phyloP scores from a whole-genome alignment of 805 yeast genomes.

The Teunomyces gatunensis region DNA sequence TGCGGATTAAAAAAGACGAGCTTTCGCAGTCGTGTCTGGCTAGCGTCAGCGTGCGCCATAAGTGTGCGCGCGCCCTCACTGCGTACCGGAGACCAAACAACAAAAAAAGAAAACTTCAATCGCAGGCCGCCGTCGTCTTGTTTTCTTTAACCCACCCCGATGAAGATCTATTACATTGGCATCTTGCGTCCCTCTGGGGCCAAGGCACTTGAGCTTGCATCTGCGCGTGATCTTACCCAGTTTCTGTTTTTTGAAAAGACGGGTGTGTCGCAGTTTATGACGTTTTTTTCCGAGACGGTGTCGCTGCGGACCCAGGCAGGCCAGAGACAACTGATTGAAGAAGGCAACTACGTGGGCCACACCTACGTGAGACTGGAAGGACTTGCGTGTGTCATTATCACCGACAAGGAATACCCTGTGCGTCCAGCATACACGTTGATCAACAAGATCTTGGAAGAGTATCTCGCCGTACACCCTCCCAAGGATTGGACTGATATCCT shows the following conservation, averaged over 20 bases:
- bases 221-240: conserved; percentile 78
- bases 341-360: conserved; percentile 87
- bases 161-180: conserved; percentile 93
- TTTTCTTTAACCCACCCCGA: conserved; percentile 19
- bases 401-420: conserved; percentile 95
- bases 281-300: conserved; percentile 89
- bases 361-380: conserved; percentile 90
- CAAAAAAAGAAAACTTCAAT: background rate
- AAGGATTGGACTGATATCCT: conserved; percentile 58
- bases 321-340: conserved; percentile 92
- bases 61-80: no score
- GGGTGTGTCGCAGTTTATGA: conserved; percentile 87
- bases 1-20: background rate
- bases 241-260: conserved; percentile 87
- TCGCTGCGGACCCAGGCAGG: conserved; percentile 85
- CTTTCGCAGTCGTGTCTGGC: background rate
- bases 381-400: conserved; percentile 82
- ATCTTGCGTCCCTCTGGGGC: conserved; percentile 64
- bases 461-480: conserved; percentile 76
- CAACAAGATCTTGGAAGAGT: conserved; percentile 89
- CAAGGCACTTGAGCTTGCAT: conserved; percentile 70
- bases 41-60: background rate
- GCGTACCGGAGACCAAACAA: background rate
- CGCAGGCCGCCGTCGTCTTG: no score
- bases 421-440: conserved; percentile 93